A percentile compares a stretch with the other conserved stretches of the same genome.
These are phyloP conservation scores for Adansonia grandidieri DNA, from an alignment of 441 rosid genomes.

Conservation along the genomic window DNA sequence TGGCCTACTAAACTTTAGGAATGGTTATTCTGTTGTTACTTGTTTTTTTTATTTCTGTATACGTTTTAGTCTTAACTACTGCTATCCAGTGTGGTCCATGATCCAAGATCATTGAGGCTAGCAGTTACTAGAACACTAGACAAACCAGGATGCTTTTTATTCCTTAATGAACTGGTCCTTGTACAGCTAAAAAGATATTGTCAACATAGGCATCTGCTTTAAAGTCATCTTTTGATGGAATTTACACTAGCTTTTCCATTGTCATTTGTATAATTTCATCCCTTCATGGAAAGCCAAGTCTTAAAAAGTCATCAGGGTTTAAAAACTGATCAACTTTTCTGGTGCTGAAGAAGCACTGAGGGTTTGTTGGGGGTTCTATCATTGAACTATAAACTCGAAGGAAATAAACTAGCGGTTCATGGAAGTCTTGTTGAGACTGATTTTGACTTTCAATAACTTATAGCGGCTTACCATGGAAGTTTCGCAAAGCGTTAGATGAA, in stretches of 20 bases:
- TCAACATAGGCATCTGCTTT: background rate
- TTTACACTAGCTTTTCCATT: background rate
- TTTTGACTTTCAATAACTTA: background rate
- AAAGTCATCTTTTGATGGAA: background rate
- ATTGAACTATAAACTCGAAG: background rate
- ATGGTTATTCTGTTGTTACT: background rate
- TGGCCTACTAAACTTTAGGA: background rate
- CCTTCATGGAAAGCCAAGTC: background rate
- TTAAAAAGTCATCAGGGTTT: background rate
- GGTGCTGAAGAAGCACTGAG: background rate
- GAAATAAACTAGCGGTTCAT: background rate
- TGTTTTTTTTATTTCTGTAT: background rate
- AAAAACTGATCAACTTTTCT: background rate
- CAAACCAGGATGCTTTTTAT: background rate
- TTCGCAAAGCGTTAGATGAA: background rate
- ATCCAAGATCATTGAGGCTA: background rate
- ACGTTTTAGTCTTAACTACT: background rate
- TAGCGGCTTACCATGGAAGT: background rate
- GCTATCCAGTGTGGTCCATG: background rate
- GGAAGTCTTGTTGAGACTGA: background rate
- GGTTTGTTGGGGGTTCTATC: background rate
- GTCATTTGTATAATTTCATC: background rate
- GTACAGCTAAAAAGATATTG: background rate
- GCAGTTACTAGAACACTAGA: background rate
- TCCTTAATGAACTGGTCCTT: background rate